Evolutionary conservation across 73 alveolate species (phyloP).

Genomic region (Paramecium biaurelia): DNA sequence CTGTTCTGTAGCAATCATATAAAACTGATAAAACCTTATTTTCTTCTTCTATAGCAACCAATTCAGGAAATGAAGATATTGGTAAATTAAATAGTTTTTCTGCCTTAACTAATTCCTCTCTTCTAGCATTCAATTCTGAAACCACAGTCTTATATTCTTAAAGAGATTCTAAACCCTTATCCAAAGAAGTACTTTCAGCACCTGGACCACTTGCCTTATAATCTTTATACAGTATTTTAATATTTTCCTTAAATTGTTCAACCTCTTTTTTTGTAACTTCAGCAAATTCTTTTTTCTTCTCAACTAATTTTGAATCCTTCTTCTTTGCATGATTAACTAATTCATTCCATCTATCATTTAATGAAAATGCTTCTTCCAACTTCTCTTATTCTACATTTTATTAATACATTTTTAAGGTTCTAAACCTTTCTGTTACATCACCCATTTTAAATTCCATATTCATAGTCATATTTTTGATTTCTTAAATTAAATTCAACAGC

Average conservation of each 20-base stretch:
- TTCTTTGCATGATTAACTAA: slow-evolving; percentile 94
- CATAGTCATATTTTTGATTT: slow-evolving; percentile 92
- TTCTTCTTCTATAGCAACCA: slow-evolving; percentile 92
- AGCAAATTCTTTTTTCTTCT: slow-evolving; percentile 91
- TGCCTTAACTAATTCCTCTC: slow-evolving; percentile 94
- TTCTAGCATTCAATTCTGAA: slow-evolving; percentile 83
- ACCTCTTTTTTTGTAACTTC: slow-evolving; percentile 95
- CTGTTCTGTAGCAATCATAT: slow-evolving; percentile 88
- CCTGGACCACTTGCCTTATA: slow-evolving; percentile 96
- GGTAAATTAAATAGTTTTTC: slow-evolving; percentile 95
- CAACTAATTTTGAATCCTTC: slow-evolving; percentile 91
- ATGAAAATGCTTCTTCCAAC: slow-evolving; percentile 76
- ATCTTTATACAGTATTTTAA: slow-evolving; percentile 83
- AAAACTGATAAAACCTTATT: slow-evolving; percentile 88
- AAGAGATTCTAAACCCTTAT: slow-evolving; percentile 89
- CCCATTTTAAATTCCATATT: slow-evolving; percentile 97
- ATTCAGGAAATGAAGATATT: slow-evolving; percentile 93
- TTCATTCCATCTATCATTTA: slow-evolving; percentile 89
- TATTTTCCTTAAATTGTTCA: slow-evolving; percentile 81
- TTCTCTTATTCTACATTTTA: slow-evolving; percentile 84
- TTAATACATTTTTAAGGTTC: slow-evolving; percentile 90
- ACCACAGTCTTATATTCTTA: slow-evolving; percentile 77
- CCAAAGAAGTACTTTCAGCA: slow-evolving; percentile 84
- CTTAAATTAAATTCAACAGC: slow-evolving; percentile 87
- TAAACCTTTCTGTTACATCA: slow-evolving; percentile 94